A percentile compares a stretch with the other conserved stretches of the same genome.
These are phyloP conservation scores for Cryoendolithus antarcticus DNA, from an alignment of 2,329 filamentous ascomycete genomes.

Conservation along the genomic window DNA sequence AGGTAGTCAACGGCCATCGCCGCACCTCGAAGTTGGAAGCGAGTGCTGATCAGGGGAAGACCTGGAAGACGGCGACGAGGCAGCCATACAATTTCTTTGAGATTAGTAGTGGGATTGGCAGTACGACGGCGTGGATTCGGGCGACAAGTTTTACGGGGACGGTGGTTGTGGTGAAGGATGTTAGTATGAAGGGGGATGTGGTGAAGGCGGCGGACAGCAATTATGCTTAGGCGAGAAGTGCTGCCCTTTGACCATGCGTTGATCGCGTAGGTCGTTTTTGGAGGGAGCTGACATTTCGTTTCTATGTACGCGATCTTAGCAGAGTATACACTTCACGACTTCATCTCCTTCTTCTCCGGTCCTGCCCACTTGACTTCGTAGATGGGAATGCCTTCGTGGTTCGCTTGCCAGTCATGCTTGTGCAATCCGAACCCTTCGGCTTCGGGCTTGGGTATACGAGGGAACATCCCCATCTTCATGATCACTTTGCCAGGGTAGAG, in stretches of 20 bases:
- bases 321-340: too few relatives aligned
- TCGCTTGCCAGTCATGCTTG: conserved; percentile 32
- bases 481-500: conserved; percentile 31
- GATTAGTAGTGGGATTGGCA: conserved; percentile 8
- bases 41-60: conserved; percentile 45
- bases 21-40: conserved; percentile 47
- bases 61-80: conserved; percentile 46
- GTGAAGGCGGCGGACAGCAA: conserved; percentile 11
- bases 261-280: too few relatives aligned
- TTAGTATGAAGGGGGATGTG: conserved; percentile 9
- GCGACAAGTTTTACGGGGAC: conserved; percentile 9
- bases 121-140: conserved; percentile 9
- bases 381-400: conserved; percentile 24
- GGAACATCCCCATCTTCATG: conserved; percentile 40
- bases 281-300: too few relatives aligned
- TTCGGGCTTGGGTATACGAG: conserved; percentile 35
- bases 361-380: conserved; percentile 30
- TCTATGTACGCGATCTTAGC: too few relatives aligned
- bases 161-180: conserved; percentile 12
- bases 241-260: too few relatives aligned
- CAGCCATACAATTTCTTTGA: conserved; percentile 27
- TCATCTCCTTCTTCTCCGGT: conserved; percentile 23
- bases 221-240: conserved; percentile 4
- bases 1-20: conserved; percentile 52
- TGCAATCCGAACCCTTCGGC: conserved; percentile 33